Evolutionary conservation across 1,284 basidiomycete species (phyloP).

Genomic region (Ustilago esculenta): DNA sequence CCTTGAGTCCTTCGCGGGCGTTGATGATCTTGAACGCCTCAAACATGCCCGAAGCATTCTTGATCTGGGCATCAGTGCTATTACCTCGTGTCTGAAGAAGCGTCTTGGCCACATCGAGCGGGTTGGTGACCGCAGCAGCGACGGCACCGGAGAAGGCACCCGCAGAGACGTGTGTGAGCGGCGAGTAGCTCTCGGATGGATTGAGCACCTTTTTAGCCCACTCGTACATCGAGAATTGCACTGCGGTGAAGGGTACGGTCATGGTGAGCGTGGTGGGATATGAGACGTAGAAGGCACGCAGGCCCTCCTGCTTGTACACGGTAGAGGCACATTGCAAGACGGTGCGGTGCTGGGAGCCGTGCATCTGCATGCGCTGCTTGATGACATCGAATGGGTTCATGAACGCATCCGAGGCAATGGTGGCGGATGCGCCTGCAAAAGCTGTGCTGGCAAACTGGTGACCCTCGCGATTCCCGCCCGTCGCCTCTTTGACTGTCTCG

Average conservation of each 20-base stretch:
- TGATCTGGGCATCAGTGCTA: conserved; percentile 81
- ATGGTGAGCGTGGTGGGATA: conserved; percentile 95
- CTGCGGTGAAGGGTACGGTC: conserved; percentile 96
- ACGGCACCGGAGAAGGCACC: conserved; percentile 93
- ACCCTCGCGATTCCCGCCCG: conserved; percentile 83
- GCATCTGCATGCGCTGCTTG: conserved; percentile 99
- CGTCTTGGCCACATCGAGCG: conserved; percentile 98
- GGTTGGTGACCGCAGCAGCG: conserved; percentile 94
- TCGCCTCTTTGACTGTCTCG: conserved; percentile 91
- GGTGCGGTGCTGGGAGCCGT: conserved; percentile 86
- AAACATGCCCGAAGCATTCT: conserved; percentile 82
- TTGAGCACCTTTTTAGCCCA: conserved; percentile 88
- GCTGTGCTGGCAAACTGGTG: conserved; percentile 87
- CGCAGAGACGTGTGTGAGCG: conserved; percentile 86
- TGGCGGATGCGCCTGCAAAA: conserved; percentile 91
- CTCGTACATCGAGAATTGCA: conserved; percentile 97
- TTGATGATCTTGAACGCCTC: conserved; percentile 91
- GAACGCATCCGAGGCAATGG: conserved; percentile 92
- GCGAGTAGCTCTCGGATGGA: conserved; percentile 86
- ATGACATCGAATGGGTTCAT: conserved; percentile 99
- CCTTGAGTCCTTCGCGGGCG: conserved; percentile 82
- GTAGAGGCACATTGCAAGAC: conserved; percentile 82
- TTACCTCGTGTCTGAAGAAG: conserved; percentile 92
- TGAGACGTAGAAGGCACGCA: conserved; percentile 94
- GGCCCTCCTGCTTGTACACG: conserved; percentile 86